Conservation (phyloP, 148 eudicot genomes). For the Rhododendron vialii region DNA sequence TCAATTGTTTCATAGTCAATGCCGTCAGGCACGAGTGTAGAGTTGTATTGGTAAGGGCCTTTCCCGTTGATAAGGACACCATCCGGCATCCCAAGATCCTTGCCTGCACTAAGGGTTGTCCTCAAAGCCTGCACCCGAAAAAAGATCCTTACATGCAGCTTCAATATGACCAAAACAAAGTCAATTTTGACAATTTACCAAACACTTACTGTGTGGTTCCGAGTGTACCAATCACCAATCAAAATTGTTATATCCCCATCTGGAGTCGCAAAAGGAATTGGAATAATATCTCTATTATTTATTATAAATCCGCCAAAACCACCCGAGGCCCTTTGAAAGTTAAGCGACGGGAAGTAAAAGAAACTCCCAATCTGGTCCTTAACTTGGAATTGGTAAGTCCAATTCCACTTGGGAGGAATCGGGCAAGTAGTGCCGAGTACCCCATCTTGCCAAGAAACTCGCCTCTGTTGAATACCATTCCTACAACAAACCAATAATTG, state of each 20-base stretch:
- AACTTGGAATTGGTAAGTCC: conserved; percentile 94
- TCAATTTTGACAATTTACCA: neutral
- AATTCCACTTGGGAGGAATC: conserved; percentile 95
- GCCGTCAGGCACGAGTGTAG: conserved; percentile 82
- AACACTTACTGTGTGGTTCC: conserved; percentile 74
- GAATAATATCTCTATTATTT: conserved; percentile 55
- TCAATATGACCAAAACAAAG: neutral
- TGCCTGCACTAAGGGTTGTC: conserved; percentile 65
- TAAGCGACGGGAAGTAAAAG: conserved; percentile 86
- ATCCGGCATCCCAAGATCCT: conserved; percentile 90
- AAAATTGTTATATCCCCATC: conserved; percentile 59
- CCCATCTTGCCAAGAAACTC: conserved; percentile 93
- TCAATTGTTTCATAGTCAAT: conserved; percentile 78
- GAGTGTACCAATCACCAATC: conserved; percentile 93
- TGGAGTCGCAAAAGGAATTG: conserved; percentile 81
- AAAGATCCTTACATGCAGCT: conserved; percentile 5
- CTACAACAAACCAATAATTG: conserved; percentile 29
- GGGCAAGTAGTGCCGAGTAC: conserved; percentile 91
- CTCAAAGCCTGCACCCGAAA: conserved; percentile 63
- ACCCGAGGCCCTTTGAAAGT: conserved; percentile 89
- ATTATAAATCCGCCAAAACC: conserved; percentile 74
- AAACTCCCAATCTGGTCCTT: conserved; percentile 98
- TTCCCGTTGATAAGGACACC: conserved; percentile 96
- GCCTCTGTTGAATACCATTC: conserved; percentile 78
- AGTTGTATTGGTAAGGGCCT: conserved; percentile 87